phyloP scores from a whole-genome alignment of 768 basidiomycete genomes.

The Boletus tomentosulus region DNA sequence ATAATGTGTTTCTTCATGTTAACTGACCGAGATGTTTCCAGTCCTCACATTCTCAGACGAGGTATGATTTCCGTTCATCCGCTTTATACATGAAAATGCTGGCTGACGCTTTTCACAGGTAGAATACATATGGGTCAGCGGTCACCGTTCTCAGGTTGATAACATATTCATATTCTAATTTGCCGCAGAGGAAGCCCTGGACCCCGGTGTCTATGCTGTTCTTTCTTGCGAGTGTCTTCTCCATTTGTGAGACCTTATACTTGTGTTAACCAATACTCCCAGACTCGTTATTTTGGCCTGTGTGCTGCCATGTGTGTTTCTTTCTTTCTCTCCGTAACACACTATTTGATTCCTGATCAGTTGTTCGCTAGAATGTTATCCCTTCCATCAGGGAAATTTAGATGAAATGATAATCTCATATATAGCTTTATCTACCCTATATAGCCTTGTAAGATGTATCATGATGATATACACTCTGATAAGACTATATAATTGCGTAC shows the following conservation, averaged over 20 bases:
- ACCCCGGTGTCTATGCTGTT: background rate
- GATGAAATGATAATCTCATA: no score
- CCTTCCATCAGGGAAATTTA: no score
- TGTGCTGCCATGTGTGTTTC: background rate
- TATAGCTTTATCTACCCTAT: no score
- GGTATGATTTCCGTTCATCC: background rate
- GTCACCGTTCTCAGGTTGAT: background rate
- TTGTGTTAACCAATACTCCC: no score
- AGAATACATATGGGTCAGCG: background rate
- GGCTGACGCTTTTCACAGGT: background rate
- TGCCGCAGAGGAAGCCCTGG: background rate
- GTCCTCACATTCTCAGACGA: background rate
- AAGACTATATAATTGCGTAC: no score
- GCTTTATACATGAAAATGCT: background rate
- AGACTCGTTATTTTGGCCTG: background rate
- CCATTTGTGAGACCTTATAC: background rate
- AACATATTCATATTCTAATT: background rate
- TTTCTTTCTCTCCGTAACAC: no score
- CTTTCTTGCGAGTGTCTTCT: background rate
- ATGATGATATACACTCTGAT: no score
- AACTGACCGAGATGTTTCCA: background rate
- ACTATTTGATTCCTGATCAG: background rate
- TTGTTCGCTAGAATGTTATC: background rate
- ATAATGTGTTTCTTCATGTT: background rate
- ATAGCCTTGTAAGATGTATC: no score